Conservation (phyloP, 257 asterid genomes). For the Paraleonurus japonicus region DNA sequence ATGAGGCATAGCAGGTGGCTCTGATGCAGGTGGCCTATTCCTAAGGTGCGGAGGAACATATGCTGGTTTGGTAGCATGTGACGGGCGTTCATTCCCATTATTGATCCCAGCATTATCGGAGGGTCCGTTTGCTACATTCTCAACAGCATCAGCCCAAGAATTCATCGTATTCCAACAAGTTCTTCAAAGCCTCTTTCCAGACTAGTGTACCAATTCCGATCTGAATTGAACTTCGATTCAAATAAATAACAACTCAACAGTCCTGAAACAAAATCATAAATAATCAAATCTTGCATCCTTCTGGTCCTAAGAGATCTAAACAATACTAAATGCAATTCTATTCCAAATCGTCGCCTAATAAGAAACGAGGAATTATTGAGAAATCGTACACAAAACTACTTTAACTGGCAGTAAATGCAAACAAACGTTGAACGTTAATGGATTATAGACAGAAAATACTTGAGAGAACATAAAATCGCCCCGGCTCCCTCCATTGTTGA, state of each 20-base stretch:
- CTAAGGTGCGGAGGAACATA: constrained; percentile 87
- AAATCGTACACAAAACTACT: neutral
- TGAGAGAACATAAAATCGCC: neutral
- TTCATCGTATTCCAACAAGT: constrained; percentile 39
- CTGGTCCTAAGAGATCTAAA: constrained; percentile 5
- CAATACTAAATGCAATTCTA: constrained; percentile 1
- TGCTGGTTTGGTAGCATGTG: constrained; percentile 50
- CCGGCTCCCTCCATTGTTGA: neutral
- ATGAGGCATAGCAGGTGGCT: constrained; percentile 46
- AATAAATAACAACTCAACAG: constrained; percentile 16
- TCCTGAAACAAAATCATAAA: constrained; percentile 6
- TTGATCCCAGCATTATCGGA: constrained; percentile 41
- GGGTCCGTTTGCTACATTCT: constrained; percentile 48
- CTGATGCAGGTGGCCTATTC: constrained; percentile 54
- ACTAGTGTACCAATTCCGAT: neutral
- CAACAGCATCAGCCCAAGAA: constrained; percentile 90
- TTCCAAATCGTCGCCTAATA: constrained; percentile 9
- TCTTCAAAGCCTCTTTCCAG: neutral
- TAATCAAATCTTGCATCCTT: constrained; percentile 22
- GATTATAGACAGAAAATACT: neutral
- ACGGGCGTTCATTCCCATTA: constrained; percentile 35
- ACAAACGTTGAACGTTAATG: neutral
- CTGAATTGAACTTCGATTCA: constrained; percentile 7
- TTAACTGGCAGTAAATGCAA: constrained; percentile 13
- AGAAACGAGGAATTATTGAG: neutral